Evolutionary conservation across 495 filamentous ascomycete genomes (phyloP).

Genomic region (Daldinia childiae): DNA sequence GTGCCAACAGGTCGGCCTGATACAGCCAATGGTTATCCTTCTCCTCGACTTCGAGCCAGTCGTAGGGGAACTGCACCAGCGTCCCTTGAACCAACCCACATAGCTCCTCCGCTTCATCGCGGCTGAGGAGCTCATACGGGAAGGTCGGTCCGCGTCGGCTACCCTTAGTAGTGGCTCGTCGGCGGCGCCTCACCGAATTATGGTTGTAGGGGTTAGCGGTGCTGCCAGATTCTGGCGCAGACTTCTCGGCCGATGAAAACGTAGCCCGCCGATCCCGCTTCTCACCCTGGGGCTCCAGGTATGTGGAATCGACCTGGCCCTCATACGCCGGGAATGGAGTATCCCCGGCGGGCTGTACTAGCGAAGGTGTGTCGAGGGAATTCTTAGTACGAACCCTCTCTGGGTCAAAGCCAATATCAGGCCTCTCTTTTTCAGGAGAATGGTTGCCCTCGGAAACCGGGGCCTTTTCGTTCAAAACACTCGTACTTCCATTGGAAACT

Average conservation of each 20-base stretch:
- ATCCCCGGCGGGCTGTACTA: slow-evolving; percentile 39
- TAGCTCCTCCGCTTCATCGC: slow-evolving; percentile 79
- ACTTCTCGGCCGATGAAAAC: slow-evolving; percentile 56
- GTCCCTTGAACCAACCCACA: slow-evolving; percentile 86
- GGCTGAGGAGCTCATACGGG: slow-evolving; percentile 77
- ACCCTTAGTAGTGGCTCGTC: slow-evolving; percentile 79
- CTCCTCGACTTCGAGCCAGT: slow-evolving; percentile 93
- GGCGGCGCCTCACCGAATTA: slow-evolving; percentile 59
- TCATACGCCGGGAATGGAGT: slow-evolving; percentile 48
- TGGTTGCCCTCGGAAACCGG: slow-evolving; percentile 9
- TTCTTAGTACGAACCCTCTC: slow-evolving; percentile 35
- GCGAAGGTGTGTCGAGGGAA: slow-evolving; percentile 41
- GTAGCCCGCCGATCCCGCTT: slow-evolving; percentile 56
- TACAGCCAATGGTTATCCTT: slow-evolving; percentile 96
- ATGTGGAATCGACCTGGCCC: slow-evolving; percentile 27
- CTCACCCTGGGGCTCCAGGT: slow-evolving; percentile 40
- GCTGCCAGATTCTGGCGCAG: slow-evolving; percentile 45
- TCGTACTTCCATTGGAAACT: slow-evolving; percentile 42
- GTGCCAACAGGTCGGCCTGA: slow-evolving; percentile 92
- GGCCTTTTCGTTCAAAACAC: slow-evolving; percentile 47
- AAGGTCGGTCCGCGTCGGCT: slow-evolving; percentile 71
- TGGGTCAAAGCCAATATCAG: slow-evolving; percentile 22
- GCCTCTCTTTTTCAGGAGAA: slow-evolving; percentile 18
- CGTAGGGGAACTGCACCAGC: slow-evolving; percentile 91
- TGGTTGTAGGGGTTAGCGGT: slow-evolving; percentile 41